phyloP scores from a whole-genome alignment of 345 rosid species.

The Ricinus communis region DNA sequence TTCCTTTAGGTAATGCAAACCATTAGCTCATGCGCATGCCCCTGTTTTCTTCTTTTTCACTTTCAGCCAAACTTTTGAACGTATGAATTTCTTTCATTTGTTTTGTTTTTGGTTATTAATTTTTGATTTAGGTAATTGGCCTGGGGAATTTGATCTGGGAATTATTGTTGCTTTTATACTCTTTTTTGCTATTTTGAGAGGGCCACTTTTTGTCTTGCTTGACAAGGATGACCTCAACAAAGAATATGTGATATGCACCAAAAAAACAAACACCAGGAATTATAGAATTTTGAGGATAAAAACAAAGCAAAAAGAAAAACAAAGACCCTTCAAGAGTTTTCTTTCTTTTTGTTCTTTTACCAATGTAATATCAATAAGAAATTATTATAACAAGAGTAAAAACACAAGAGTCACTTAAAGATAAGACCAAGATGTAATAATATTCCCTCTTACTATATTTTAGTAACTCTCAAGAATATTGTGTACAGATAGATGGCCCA shows the following conservation, averaged over 20 bases:
- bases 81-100: slow-evolving; percentile 4
- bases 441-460: no score
- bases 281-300: no score
- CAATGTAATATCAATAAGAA: not conserved
- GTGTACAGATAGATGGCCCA: no score
- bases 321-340: no score
- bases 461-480: no score
- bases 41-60: slow-evolving; percentile 2
- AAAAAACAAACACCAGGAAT: not conserved
- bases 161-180: slow-evolving; percentile 19
- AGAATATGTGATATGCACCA: slow-evolving; percentile 7
- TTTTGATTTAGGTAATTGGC: slow-evolving; percentile 18
- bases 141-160: slow-evolving; percentile 18
- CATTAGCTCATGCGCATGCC: slow-evolving; percentile 16
- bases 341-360: not conserved
- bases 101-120: slow-evolving; percentile 31
- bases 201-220: slow-evolving; percentile 7
- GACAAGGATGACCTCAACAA: not conserved
- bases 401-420: no score
- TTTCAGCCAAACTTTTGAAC: slow-evolving; percentile 10
- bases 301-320: no score
- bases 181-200: slow-evolving; percentile 19
- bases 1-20: slow-evolving; percentile 23
- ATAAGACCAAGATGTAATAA: no score
- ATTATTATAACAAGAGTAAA: no score